Evolutionary conservation across 2,329 filamentous ascomycete genomes (phyloP).

Genomic region (Periconia sp.): DNA sequence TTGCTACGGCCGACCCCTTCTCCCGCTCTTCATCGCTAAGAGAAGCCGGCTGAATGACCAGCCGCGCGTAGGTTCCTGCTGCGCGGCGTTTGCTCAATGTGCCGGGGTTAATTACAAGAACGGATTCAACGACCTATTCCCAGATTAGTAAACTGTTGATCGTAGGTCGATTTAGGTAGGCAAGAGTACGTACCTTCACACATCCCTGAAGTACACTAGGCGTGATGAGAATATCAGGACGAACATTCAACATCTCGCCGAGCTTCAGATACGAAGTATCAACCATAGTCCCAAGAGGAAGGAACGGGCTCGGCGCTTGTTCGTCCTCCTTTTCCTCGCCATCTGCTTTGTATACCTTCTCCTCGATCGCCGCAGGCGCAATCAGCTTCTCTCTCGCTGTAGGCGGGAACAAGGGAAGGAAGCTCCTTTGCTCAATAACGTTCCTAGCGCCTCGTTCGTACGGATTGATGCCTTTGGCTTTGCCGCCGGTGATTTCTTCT

Average conservation of each 20-base stretch:
- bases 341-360: constrained; percentile 59
- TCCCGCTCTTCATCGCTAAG: constrained; percentile 61
- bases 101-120: constrained; percentile 88
- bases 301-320: constrained; percentile 45
- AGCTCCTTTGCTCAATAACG: constrained; percentile 86
- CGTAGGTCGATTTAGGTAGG: neutral
- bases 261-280: constrained; percentile 85
- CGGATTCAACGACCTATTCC: constrained; percentile 80
- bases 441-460: constrained; percentile 74
- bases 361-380: constrained; percentile 34
- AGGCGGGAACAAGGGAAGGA: constrained; percentile 86
- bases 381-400: constrained; percentile 69
- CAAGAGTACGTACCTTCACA: constrained; percentile 67
- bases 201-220: constrained; percentile 85
- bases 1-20: constrained; percentile 60
- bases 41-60: constrained; percentile 70
- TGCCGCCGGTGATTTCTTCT: constrained; percentile 67
- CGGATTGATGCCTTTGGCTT: constrained; percentile 59
- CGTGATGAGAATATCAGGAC: constrained; percentile 80
- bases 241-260: constrained; percentile 84
- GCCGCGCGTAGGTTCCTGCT: constrained; percentile 80
- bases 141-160: constrained; percentile 7
- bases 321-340: constrained; percentile 58
- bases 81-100: constrained; percentile 81
- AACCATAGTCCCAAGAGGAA: constrained; percentile 68